Evolutionary conservation across 129 eudicot genomes (phyloP).

Genomic region (Mikania micrantha): DNA sequence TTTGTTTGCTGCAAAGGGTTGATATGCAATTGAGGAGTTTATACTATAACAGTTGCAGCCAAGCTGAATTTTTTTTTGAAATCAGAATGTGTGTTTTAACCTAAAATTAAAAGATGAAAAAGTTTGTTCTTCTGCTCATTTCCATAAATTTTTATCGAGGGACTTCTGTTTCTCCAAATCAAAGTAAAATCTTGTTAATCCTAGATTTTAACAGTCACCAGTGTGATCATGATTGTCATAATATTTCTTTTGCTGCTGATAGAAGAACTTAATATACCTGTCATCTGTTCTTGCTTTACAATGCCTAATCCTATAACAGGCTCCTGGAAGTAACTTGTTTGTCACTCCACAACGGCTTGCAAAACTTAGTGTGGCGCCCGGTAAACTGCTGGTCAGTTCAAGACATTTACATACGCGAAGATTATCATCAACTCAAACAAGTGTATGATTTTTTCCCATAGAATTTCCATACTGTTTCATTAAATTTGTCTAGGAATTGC

Average conservation of each 20-base stretch:
- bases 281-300: background rate
- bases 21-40: slow-evolving; percentile 9
- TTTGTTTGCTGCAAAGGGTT: slow-evolving; percentile 19
- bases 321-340: slow-evolving; percentile 29
- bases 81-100: background rate
- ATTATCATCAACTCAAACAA: slow-evolving; percentile 19
- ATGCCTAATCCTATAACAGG: slow-evolving; percentile 34
- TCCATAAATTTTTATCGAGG: background rate
- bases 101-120: background rate
- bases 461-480: background rate
- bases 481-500: background rate
- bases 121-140: background rate
- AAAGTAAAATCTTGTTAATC: background rate
- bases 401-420: slow-evolving; percentile 20
- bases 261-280: background rate
- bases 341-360: slow-evolving; percentile 23
- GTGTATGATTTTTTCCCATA: slow-evolving; percentile 35
- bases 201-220: background rate
- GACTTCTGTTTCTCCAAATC: background rate
- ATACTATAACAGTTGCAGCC: slow-evolving; percentile 4
- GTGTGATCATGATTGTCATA: background rate
- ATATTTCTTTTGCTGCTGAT: background rate
- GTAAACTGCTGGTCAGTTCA: slow-evolving; percentile 17
- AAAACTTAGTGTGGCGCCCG: slow-evolving; percentile 23
- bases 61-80: background rate